These are phyloP conservation scores for Lentinula boryana DNA, from an alignment of 768 basidiomycete genomes.

Conservation along the genomic window DNA sequence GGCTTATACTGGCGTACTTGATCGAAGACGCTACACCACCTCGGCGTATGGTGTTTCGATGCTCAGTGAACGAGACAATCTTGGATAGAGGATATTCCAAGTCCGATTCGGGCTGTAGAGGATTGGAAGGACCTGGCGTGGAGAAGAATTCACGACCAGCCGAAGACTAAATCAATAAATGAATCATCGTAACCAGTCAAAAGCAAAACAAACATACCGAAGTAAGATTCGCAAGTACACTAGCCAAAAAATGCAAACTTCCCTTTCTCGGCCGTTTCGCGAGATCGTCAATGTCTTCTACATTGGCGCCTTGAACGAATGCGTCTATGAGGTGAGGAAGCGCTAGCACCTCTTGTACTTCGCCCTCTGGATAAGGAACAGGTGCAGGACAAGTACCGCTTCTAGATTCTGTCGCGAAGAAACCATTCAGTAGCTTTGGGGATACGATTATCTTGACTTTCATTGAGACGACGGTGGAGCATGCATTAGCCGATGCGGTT, in stretches of 20 bases:
- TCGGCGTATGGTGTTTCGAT: slow-evolving; percentile 78
- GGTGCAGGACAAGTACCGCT: slow-evolving; percentile 77
- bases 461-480: slow-evolving; percentile 56
- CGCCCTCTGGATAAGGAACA: slow-evolving; percentile 58
- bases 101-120: slow-evolving; percentile 32
- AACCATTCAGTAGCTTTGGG: slow-evolving; percentile 40
- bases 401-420: slow-evolving; percentile 72
- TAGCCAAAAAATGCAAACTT: slow-evolving; percentile 84
- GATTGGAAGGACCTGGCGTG: slow-evolving; percentile 53
- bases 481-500: slow-evolving; percentile 66
- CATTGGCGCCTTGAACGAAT: slow-evolving; percentile 68
- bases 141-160: slow-evolving; percentile 78
- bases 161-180: slow-evolving; percentile 44
- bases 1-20: slow-evolving; percentile 47
- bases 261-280: slow-evolving; percentile 60
- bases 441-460: slow-evolving; percentile 58
- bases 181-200: no score
- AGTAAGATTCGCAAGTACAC: slow-evolving; percentile 89
- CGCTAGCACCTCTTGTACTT: slow-evolving; percentile 49
- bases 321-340: slow-evolving; percentile 86
- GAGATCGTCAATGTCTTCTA: slow-evolving; percentile 41
- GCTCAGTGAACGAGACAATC: slow-evolving; percentile 84
- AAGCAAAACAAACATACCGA: slow-evolving; percentile 42
- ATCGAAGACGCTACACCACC: slow-evolving; percentile 84
- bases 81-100: slow-evolving; percentile 81